Percentiles rank a stretch among this genome's conserved stretches.
Conservation (phyloP, 345 rosid species). For the Brassica napus region Da-Ae NC_063436.1:16243001-16243500, state of each 20-base stretch:
- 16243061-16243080: slow-evolving; percentile 87
- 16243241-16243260: slow-evolving; percentile 70
- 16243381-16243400: slow-evolving; percentile 94
- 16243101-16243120: slow-evolving; percentile 78
- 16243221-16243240: slow-evolving; percentile 95
- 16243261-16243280: slow-evolving; percentile 72
- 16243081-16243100: slow-evolving; percentile 75
- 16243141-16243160: slow-evolving; percentile 95
- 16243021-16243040: slow-evolving; percentile 93
- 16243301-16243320: slow-evolving; percentile 83
- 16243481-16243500: slow-evolving; percentile 92
- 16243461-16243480: slow-evolving; percentile 99
- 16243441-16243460: slow-evolving; percentile 91
- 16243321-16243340: slow-evolving; percentile 85
- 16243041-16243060: slow-evolving; percentile 96
- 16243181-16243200: slow-evolving; percentile 96
- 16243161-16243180: slow-evolving; percentile 95
- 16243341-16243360: slow-evolving; percentile 99
- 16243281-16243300: slow-evolving; percentile 80
- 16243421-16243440: slow-evolving; percentile 92
- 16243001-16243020: slow-evolving; percentile 94
- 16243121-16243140: slow-evolving; percentile 92
- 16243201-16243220: slow-evolving; percentile 96
- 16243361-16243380: slow-evolving; percentile 98
- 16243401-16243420: slow-evolving; percentile 97